Conservation (phyloP, 192 early-diverging fungal species). For the Allomyces macrogynus region DNA sequence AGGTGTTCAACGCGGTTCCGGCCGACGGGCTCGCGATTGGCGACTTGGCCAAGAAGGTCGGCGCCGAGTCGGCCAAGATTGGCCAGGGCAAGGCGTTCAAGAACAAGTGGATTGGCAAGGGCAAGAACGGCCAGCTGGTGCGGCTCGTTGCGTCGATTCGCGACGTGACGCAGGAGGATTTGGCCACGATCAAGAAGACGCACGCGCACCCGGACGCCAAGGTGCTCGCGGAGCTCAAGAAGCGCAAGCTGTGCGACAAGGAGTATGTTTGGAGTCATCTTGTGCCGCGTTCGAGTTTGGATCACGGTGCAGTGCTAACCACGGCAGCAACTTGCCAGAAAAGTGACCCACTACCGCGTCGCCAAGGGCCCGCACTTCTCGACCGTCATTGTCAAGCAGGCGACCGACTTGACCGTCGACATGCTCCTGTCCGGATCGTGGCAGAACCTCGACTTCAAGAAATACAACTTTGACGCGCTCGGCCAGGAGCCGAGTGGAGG, state of each 20-base stretch:
- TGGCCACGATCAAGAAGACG: constrained; percentile 42
- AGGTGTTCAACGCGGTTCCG: constrained; percentile 74
- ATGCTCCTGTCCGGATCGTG: constrained; percentile 84
- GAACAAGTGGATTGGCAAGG: constrained; percentile 95
- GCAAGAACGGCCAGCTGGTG: constrained; percentile 37
- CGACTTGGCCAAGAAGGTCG: constrained; percentile 30
- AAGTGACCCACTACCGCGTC: constrained; percentile 60
- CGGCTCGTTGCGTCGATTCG: constrained; percentile 57
- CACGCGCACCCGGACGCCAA: constrained; percentile 38
- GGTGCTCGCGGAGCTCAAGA: constrained; percentile 53
- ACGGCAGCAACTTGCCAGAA: constrained; percentile 16
- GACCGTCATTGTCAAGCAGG: constrained; percentile 62
- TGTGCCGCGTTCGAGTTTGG: too few relatives aligned
- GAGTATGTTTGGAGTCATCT: constrained; percentile 33
- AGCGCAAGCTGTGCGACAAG: constrained; percentile 47
- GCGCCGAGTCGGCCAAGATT: constrained; percentile 57
- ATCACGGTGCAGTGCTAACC: too few relatives aligned
- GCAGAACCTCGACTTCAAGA: constrained; percentile 89
- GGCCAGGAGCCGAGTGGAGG: constrained; percentile 66
- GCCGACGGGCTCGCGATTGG: constrained; percentile 63
- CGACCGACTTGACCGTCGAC: constrained; percentile 81
- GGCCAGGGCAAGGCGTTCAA: constrained; percentile 90
- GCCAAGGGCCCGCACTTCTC: constrained; percentile 78
- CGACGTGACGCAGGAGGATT: constrained; percentile 62
- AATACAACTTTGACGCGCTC: constrained; percentile 90